Base-by-base conservation (phyloP, 352 stramenopile genomes). In the Chrysophaeum taylorii region DNA sequence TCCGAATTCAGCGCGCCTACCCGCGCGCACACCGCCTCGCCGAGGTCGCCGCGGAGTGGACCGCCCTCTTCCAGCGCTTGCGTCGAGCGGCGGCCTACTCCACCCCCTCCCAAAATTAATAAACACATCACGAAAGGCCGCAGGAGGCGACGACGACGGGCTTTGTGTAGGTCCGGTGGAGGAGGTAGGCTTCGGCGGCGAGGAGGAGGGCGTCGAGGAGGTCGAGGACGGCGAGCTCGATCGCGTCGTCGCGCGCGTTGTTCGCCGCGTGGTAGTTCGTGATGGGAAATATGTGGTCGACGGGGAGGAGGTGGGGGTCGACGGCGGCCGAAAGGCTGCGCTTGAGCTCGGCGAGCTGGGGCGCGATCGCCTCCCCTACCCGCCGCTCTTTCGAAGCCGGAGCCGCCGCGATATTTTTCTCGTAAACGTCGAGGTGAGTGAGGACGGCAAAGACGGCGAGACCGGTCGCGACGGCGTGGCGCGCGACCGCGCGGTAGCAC, bases 1-100 rank as follows among this genome's bases (percentile, higher is more conserved):
- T 29, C 2, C 1, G 23, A n/a, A 42, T 66, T 18, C 57, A 36
- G 33, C 12, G 12, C 1, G 2, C 25, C 2, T 77, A 75, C 63
- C 39, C 41, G n/a, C 38, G 68, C 25, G 39, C 73, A 35, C 73
- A 80, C 37, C 43, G 69, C 23, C 50, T 75, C 53, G 21, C 63
- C 15, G n/a, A 67, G 25, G 72, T 77, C 38, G 76, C 76, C 21
- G 25, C n/a, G 35, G 76, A 80, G 64, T 80, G 76, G 76, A 70
- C 61, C 7, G 27, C 27, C 4, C 73, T 76, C 61, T 78, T 79
- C 43, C 45, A 66, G 2, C 66, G 70, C 29, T 48, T 71, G 60
- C 21, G 7, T 9, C 39, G 36, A 4, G 39, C 18, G 5, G 36
- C 36, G 5, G 36, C 41, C 39, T 67, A 84, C n/a, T n/a, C n/a